Evolutionary conservation across 495 filamentous ascomycete genomes (phyloP).

Genomic region (Aspergillus bertholletiae): DNA sequence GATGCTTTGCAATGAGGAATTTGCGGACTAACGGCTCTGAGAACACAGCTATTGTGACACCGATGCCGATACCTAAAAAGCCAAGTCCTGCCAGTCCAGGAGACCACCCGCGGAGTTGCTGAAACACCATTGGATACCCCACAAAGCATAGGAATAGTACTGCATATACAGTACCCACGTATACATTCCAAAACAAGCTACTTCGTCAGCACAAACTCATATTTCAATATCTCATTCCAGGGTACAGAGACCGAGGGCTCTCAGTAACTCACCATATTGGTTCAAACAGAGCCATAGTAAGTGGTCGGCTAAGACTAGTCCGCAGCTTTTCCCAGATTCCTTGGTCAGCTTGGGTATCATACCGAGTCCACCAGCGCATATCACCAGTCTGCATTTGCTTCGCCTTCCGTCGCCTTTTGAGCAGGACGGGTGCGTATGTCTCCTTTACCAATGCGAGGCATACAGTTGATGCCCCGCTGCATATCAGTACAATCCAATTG

Average conservation of each 20-base stretch:
- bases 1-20: slow-evolving; percentile 61
- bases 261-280: slow-evolving; percentile 57
- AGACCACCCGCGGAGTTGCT: slow-evolving; percentile 64
- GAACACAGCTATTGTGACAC: slow-evolving; percentile 57
- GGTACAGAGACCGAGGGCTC: slow-evolving; percentile 38
- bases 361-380: slow-evolving; percentile 60
- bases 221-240: slow-evolving; percentile 25
- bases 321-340: slow-evolving; percentile 35
- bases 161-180: slow-evolving; percentile 65
- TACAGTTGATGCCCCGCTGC: slow-evolving; percentile 47
- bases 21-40: slow-evolving; percentile 62
- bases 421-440: slow-evolving; percentile 65
- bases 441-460: slow-evolving; percentile 55
- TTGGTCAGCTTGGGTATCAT: slow-evolving; percentile 51
- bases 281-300: slow-evolving; percentile 65
- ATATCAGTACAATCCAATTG: slow-evolving; percentile 74
- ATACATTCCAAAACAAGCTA: slow-evolving; percentile 65
- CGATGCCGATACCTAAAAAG: slow-evolving; percentile 68
- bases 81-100: slow-evolving; percentile 62
- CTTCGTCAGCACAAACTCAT: slow-evolving; percentile 7
- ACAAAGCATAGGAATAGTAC: slow-evolving; percentile 74
- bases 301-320: slow-evolving; percentile 61
- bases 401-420: slow-evolving; percentile 52
- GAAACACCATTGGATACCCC: slow-evolving; percentile 68
- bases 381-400: slow-evolving; percentile 61